Evolutionary conservation across 78 protist genomes (phyloP).

Genomic region (Bigelowiella natans): DNA sequence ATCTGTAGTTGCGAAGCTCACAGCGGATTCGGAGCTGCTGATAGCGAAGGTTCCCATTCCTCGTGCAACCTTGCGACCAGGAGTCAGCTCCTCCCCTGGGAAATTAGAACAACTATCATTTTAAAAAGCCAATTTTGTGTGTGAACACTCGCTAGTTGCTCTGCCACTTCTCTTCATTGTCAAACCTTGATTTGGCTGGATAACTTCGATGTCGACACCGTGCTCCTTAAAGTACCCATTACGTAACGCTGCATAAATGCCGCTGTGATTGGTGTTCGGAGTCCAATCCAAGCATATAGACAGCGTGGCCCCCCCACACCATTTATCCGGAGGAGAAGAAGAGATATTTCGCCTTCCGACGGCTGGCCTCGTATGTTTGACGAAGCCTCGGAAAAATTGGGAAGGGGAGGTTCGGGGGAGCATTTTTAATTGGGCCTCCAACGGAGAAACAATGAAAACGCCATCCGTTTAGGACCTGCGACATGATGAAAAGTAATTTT

Average conservation of each 20-base stretch:
- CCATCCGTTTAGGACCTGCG: too few species aligned
- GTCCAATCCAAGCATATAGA: neutral
- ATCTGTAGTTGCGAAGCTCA: neutral
- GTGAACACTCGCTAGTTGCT: too few species aligned
- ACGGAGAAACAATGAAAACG: too few species aligned
- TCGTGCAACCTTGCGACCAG: neutral
- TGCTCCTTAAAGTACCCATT: neutral
- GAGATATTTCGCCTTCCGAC: neutral
- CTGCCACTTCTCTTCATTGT: too few species aligned
- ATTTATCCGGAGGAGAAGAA: too few species aligned
- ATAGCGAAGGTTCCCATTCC: neutral
- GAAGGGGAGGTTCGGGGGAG: neutral
- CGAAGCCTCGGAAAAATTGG: neutral
- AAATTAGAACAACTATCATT: too few species aligned
- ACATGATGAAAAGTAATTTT: too few species aligned
- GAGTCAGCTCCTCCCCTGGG: too few species aligned
- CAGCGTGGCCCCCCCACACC: neutral
- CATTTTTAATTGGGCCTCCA: neutral
- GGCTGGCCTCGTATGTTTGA: neutral
- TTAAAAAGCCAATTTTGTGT: too few species aligned
- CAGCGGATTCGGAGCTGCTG: neutral
- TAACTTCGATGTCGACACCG: too few species aligned
- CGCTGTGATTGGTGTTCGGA: neutral
- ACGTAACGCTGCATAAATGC: neutral
- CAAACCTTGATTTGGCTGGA: too few species aligned